phyloP scores from a whole-genome alignment of 2,329 filamentous ascomycete genomes.

The Sporothrix brasiliensis region DNA sequence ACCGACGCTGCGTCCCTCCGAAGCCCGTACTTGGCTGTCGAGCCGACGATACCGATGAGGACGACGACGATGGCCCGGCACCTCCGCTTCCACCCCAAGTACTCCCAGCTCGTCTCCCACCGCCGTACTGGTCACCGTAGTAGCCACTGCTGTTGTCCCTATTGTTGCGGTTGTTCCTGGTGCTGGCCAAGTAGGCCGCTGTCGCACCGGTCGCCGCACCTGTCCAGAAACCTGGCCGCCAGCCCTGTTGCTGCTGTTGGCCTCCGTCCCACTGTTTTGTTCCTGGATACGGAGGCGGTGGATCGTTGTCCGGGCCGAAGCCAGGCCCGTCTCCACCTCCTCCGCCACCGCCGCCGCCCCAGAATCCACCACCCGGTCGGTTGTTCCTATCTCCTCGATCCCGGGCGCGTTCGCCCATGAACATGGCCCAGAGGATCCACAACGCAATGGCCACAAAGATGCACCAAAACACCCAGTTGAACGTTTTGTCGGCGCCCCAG shows the following conservation, averaged over 20 bases:
- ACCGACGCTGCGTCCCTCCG: slow-evolving; percentile 67
- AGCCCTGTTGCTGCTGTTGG: slow-evolving; percentile 48
- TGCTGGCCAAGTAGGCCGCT: slow-evolving; percentile 66
- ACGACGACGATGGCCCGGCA: slow-evolving; percentile 44
- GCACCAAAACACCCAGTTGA: slow-evolving; percentile 56
- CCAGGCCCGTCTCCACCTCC: slow-evolving; percentile 45
- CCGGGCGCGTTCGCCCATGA: slow-evolving; percentile 31
- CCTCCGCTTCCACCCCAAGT: slow-evolving; percentile 42
- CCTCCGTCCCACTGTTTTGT: slow-evolving; percentile 43
- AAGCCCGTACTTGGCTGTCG: slow-evolving; percentile 72
- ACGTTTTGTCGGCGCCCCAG: slow-evolving; percentile 34
- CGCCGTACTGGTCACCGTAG: slow-evolving; percentile 34
- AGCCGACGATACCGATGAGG: slow-evolving; percentile 46
- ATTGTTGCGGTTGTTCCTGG: slow-evolving; percentile 46
- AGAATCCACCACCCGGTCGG: slow-evolving; percentile 42
- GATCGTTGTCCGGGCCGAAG: slow-evolving; percentile 46
- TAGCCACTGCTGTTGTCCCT: slow-evolving; percentile 38
- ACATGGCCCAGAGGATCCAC: slow-evolving; percentile 66
- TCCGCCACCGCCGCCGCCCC: slow-evolving; percentile 48
- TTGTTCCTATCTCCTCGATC: not conserved
- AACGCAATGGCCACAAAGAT: slow-evolving; percentile 62
- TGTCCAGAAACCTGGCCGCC: slow-evolving; percentile 75
- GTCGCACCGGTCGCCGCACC: slow-evolving; percentile 70
- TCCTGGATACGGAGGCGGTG: slow-evolving; percentile 58
- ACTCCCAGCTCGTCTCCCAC: slow-evolving; percentile 29